Base-by-base conservation (phyloP, 768 basidiomycete species). In the Suillus placidus region DNA sequence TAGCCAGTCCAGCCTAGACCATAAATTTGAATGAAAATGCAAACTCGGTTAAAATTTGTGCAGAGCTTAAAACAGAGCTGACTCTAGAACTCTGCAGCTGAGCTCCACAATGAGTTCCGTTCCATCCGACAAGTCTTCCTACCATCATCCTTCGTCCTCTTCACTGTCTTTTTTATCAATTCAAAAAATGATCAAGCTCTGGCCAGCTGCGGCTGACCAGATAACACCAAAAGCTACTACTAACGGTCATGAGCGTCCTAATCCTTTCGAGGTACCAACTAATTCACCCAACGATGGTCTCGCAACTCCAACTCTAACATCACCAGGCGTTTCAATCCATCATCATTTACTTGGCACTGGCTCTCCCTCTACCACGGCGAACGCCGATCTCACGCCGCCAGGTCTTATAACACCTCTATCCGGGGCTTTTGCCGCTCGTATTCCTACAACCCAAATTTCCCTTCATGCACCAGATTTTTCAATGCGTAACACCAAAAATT, bases 391-490 rank as follows among this genome's bases (percentile, higher is more conserved):
- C 71, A 79, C 80, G 64, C 78, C 79, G 71, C 80, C 83, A 73
- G 83, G 80, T 70, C 73, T 80, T 76, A 76, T 80, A 77, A 81
- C 84, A 66, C 80, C 85, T 72, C 76, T 80, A 64, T 75, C 80
- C 69, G 81, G 79, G 75, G 73, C 79, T 70, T 83, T 86, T 75
- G 79, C 82, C 70, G 80, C 83, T 64, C 81, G 82, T 61, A 78
- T 80, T 70, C 87, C 83, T 80, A 89, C 81, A 73, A 85, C 85
- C 57, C 78, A 80, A 65, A 86, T 94, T 76, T 89, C 93, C 69
- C 83, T 95, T 80, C 89, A 93, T 91, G 90, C 91, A 37, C 93
- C 93, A 76, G 85, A 88, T 74, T 92, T 93, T 81, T 86, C 88
- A 76, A 93, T 92, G 89, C 87, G 87, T 73, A 85, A 82, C 75